Conservation (phyloP, 2,329 filamentous ascomycete species). For the Colletotrichum godetiae region DNA sequence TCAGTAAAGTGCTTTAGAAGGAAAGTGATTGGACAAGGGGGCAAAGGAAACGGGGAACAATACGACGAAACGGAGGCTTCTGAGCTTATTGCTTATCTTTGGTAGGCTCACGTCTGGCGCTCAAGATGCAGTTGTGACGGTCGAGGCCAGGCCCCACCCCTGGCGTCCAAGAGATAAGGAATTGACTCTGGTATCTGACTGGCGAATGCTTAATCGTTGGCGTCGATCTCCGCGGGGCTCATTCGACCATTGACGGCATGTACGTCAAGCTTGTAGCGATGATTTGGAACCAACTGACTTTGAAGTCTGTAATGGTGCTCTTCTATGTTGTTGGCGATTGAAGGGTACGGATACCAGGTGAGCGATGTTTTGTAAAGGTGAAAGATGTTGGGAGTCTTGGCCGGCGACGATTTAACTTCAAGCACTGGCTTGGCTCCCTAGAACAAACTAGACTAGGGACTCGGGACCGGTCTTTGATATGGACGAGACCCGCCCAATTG, state of each 20-base stretch:
- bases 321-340: neutral
- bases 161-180: slow-evolving; percentile 35
- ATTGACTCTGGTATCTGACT: slow-evolving; percentile 25
- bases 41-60: neutral
- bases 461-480: neutral
- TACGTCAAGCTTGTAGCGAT: neutral
- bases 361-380: neutral
- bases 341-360: neutral
- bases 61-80: slow-evolving; percentile 28
- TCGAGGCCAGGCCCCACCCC: slow-evolving; percentile 31
- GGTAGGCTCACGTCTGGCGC: slow-evolving; percentile 22
- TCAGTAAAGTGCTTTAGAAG: slow-evolving; percentile 25
- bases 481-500: slow-evolving; percentile 13
- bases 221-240: slow-evolving; percentile 28
- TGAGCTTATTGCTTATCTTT: slow-evolving; percentile 36
- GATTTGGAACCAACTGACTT: neutral
- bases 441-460: neutral
- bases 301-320: neutral
- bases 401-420: slow-evolving; percentile 7
- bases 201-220: slow-evolving; percentile 22
- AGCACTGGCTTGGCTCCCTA: slow-evolving; percentile 21
- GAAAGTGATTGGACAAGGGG: slow-evolving; percentile 16
- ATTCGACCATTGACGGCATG: slow-evolving; percentile 8
- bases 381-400: neutral
- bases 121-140: slow-evolving; percentile 30